Percentiles rank a stretch among this genome's conserved stretches.
Conservation (phyloP, 768 basidiomycete species). For the Brasilioporus rufonigricans region DNA sequence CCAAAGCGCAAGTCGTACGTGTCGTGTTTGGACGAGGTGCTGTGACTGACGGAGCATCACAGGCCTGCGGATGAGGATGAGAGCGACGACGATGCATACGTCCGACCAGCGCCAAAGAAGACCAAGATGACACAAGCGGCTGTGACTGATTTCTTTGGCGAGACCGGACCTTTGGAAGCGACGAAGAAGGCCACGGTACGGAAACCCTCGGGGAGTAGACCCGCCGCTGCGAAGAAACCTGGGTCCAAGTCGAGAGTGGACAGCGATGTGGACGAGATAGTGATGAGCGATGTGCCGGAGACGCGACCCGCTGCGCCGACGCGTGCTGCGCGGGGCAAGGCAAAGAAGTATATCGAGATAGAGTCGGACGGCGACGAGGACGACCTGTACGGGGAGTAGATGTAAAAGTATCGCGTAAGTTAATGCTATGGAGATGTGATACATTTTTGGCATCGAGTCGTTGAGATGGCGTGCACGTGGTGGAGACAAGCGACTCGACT, state of each 20-base stretch:
- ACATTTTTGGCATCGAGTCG: neutral
- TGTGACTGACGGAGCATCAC: slow-evolving; percentile 6
- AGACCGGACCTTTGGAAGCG: slow-evolving; percentile 36
- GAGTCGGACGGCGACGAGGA: slow-evolving; percentile 44
- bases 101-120: slow-evolving; percentile 56
- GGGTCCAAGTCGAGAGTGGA: slow-evolving; percentile 35
- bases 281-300: slow-evolving; percentile 44
- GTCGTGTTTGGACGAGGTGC: neutral
- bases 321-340: slow-evolving; percentile 46
- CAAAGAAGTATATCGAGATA: slow-evolving; percentile 66
- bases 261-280: slow-evolving; percentile 40
- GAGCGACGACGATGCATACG: slow-evolving; percentile 42
- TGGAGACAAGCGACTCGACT: slow-evolving; percentile 1
- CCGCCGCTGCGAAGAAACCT: slow-evolving; percentile 55
- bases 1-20: slow-evolving; percentile 71
- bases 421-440: neutral
- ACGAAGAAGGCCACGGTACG: slow-evolving; percentile 41
- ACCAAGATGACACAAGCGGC: slow-evolving; percentile 40
- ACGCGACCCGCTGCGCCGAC: slow-evolving; percentile 41
- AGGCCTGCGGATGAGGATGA: slow-evolving; percentile 36
- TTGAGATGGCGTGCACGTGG: neutral
- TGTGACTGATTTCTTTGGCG: slow-evolving; percentile 62
- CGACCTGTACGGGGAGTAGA: slow-evolving; percentile 45
- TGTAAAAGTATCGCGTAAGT: neutral
- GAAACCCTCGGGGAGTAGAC: slow-evolving; percentile 59